phyloP scores from a whole-genome alignment of 2,329 filamentous ascomycete genomes.

The Chalaropsis thielavioides region DNA sequence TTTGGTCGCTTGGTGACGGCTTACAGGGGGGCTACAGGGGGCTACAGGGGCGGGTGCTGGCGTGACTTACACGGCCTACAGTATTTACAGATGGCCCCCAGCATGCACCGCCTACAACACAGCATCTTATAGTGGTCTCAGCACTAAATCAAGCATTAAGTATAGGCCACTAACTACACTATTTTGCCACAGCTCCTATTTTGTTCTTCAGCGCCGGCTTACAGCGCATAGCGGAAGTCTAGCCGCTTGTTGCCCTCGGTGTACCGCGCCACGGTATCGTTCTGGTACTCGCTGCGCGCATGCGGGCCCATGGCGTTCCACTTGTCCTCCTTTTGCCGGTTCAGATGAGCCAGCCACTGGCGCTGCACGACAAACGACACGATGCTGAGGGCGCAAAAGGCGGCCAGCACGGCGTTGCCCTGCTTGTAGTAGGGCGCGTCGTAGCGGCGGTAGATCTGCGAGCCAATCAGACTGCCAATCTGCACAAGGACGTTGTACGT shows the following conservation, averaged over 20 bases:
- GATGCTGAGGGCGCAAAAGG: constrained; percentile 21
- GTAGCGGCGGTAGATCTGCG: constrained; percentile 35
- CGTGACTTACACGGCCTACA: not conserved
- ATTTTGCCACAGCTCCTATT: no score
- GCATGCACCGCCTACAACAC: not conserved
- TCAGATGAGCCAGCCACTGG: constrained; percentile 28
- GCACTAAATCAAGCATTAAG: not conserved
- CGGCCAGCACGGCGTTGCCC: constrained; percentile 29
- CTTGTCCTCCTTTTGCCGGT: constrained; percentile 19
- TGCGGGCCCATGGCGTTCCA: constrained; percentile 17
- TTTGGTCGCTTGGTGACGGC: no score
- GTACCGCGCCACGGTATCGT: constrained; percentile 17
- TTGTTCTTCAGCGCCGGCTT: not conserved
- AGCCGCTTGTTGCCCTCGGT: constrained; percentile 19
- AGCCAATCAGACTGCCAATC: constrained; percentile 31
- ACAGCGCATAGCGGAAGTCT: constrained; percentile 20
- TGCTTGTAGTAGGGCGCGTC: constrained; percentile 30
- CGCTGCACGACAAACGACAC: constrained; percentile 29
- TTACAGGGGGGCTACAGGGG: no score
- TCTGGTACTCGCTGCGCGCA: constrained; percentile 15
- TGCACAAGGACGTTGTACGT: constrained; percentile 33
- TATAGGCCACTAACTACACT: not conserved
- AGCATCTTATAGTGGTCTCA: not conserved
- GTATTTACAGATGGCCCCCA: not conserved
- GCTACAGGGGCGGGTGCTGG: not conserved